These are phyloP conservation scores for Basipetospora chlamydospora DNA, from an alignment of 2,329 filamentous ascomycete genomes.

Conservation along the genomic window DNA sequence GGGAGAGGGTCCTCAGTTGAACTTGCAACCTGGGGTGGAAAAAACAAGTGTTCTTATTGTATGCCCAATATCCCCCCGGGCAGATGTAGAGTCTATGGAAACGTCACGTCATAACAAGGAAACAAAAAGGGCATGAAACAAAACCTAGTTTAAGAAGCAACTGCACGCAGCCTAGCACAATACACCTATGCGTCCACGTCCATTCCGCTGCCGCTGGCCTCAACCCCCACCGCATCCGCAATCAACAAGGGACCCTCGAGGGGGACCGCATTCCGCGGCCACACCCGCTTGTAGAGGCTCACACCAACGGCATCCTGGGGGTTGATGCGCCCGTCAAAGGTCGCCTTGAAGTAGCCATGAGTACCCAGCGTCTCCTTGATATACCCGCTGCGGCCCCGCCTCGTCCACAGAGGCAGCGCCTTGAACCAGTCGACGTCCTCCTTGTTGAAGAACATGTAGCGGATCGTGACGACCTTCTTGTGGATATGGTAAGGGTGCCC, in stretches of 20 bases:
- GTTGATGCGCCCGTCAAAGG: conserved; percentile 90
- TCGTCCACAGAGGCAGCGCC: conserved; percentile 88
- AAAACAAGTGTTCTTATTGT: not conserved
- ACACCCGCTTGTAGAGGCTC: conserved; percentile 75
- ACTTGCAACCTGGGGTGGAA: too few relatives aligned
- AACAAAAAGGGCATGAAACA: conserved; percentile 2
- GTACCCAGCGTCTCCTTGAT: conserved; percentile 92
- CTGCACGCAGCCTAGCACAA: not conserved
- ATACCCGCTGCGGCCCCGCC: conserved; percentile 71
- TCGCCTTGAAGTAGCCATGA: conserved; percentile 99
- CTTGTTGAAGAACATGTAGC: conserved; percentile 99
- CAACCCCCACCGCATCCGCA: conserved; percentile 16
- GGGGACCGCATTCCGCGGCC: conserved; percentile 52
- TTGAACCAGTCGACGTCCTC: conserved; percentile 98
- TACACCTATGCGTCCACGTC: conserved; percentile 3
- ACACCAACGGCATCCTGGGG: conserved; percentile 89
- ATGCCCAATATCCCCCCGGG: not conserved
- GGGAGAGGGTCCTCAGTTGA: too few relatives aligned
- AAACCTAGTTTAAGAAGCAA: not conserved
- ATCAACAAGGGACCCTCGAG: conserved; percentile 29
- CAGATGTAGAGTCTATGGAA: conserved; percentile 5
- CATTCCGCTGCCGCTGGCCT: conserved; percentile 3
- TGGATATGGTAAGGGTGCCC: conserved; percentile 98
- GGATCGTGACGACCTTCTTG: conserved; percentile 90
- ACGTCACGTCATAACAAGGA: conserved; percentile 5